Conservation (phyloP, 2,329 filamentous ascomycete species). For the Microdochium nivale region DNA sequence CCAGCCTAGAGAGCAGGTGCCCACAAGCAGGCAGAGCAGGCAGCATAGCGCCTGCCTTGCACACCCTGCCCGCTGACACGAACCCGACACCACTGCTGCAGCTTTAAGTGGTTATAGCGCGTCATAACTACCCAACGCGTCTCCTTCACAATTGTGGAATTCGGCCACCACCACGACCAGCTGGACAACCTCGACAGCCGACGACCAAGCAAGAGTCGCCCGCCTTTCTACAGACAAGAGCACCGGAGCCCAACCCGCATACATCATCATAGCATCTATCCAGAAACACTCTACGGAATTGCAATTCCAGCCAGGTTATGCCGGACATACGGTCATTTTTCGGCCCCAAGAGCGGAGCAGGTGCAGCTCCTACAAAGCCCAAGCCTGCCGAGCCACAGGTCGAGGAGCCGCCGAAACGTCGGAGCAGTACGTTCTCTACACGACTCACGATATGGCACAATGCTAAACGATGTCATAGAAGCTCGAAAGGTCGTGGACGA, state of each 20-base stretch:
- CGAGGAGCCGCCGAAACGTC: conserved; percentile 26
- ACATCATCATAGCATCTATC: background rate
- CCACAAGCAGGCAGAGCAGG: background rate
- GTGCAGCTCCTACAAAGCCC: conserved; percentile 41
- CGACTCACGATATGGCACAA: background rate
- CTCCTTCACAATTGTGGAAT: background rate
- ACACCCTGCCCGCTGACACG: background rate
- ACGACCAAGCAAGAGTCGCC: background rate
- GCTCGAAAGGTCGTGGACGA: conserved; percentile 69
- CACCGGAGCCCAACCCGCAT: background rate
- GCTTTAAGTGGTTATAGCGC: background rate
- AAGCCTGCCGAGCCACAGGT: conserved; percentile 36
- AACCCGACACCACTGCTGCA: background rate
- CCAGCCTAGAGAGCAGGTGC: no score
- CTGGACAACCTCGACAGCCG: background rate
- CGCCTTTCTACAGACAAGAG: background rate
- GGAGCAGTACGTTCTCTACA: conserved; percentile 30
- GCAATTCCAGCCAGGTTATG: conserved; percentile 40
- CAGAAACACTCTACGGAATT: background rate
- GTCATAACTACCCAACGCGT: background rate
- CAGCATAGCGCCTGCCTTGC: background rate
- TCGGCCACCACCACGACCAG: background rate
- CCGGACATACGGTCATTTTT: conserved; percentile 92
- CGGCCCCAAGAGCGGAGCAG: conserved; percentile 60
- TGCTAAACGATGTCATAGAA: conserved; percentile 19